Base-by-base conservation (phyloP, 192 early-diverging fungal species). In the Mortierella alpina region DNA sequence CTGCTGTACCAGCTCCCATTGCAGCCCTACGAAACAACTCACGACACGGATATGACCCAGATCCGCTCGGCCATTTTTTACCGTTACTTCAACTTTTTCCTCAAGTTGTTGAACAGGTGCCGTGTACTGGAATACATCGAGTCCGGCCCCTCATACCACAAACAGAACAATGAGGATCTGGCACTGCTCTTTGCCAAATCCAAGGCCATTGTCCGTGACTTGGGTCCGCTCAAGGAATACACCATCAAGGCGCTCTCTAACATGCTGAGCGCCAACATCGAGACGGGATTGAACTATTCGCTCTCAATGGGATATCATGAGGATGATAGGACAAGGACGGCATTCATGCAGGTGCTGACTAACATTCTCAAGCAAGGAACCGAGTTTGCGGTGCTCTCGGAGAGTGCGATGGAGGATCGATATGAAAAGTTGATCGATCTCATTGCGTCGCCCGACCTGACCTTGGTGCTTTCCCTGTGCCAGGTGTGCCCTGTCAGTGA, bases 291-390 rank as follows among this genome's bases (percentile, higher is more conserved):
- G 65, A 91, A 95, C 83, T 95, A 92, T 81, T 96, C 95, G 53
- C 79, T 99, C 23, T 88, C 94, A 0, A 93, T 96, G 87, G 93
- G 91, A 14, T 98, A 97, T 68, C 93, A 97, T 77, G 96, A 96
- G 79, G 96, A 98, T 81, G 88, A 91, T 15, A 90, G 92, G 70
- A 95, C 93, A 59, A 88, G 97, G 18, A 92, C 94, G 1, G 89
- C 95, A 23, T 99, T 98, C 72, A 96, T 96, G 81, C 91, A 96
- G 58, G 96, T 99, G 42, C 84, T 99, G 50, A 96, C 95, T 31
- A 95, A 97, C 64, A 92, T 98, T 56, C 82, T 99, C 54, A 92
- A 95, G 63, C 84, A 91, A 80, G 97, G 95, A n/a, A 91, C 91
- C n/a, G 93, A 95, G 65, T 93, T 93, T 72, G 93, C 91, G 45